Percentiles rank a stretch among this genome's conserved stretches.
phyloP scores from a whole-genome alignment of 208 protist genomes.

The Angomonas desouzai region DNA sequence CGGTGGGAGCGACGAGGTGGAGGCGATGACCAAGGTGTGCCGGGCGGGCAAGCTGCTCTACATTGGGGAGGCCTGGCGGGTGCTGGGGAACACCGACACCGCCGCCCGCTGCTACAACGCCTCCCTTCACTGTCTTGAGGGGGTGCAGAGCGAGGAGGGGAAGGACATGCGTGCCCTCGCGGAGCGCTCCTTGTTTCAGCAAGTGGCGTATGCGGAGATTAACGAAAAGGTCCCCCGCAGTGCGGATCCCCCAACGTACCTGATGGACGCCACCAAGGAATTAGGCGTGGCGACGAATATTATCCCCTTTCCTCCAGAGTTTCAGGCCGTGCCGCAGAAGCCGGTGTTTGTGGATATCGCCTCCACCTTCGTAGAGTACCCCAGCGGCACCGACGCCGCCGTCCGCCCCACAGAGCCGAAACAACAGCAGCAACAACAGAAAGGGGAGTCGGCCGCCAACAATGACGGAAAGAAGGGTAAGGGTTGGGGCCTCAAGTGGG shows the following conservation, averaged over 20 bases:
- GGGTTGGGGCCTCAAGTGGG: conserved; percentile 18
- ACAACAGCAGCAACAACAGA: too few relatives aligned
- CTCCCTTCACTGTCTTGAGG: conserved; percentile 34
- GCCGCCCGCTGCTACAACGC: conserved; percentile 48
- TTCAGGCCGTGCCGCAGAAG: conserved; percentile 75
- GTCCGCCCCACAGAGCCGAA: neutral
- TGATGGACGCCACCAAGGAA: conserved; percentile 35
- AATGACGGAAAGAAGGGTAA: conserved; percentile 8
- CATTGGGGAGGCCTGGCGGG: conserved; percentile 67
- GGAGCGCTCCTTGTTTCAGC: conserved; percentile 32
- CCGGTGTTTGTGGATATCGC: conserved; percentile 85
- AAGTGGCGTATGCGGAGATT: neutral
- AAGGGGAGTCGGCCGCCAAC: neutral
- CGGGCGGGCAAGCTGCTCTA: conserved; percentile 61
- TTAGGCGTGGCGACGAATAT: conserved; percentile 56
- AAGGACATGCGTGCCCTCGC: conserved; percentile 39
- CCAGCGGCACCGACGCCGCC: conserved; percentile 10
- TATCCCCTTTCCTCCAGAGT: conserved; percentile 75
- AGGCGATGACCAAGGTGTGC: conserved; percentile 39
- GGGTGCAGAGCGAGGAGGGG: conserved; percentile 18
- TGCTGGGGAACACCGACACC: conserved; percentile 21
- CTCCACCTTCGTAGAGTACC: conserved; percentile 71
- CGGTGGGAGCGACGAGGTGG: conserved; percentile 45
- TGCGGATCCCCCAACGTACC: conserved; percentile 12
- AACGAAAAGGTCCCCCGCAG: neutral